Conservation (phyloP, 768 basidiomycete species). For the Floccularia luteovirens region DNA sequence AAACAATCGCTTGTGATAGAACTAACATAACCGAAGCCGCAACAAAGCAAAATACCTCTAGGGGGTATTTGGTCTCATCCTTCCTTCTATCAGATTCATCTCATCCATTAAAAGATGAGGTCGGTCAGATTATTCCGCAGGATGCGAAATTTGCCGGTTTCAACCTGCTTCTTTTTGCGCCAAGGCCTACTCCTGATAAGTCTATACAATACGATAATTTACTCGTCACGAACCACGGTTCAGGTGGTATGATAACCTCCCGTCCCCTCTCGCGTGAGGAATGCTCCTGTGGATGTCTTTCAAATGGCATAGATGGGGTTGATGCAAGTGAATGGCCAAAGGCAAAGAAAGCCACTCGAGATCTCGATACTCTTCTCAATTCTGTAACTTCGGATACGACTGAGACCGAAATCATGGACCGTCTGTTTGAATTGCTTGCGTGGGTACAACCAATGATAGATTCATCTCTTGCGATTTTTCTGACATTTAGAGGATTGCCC, state of each 20-base stretch:
- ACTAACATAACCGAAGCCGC: slow-evolving; percentile 81
- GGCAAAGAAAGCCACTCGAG: slow-evolving; percentile 47
- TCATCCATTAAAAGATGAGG: slow-evolving; percentile 39
- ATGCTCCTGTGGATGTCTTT: slow-evolving; percentile 49
- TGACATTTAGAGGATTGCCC: slow-evolving; percentile 19
- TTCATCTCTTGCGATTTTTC: slow-evolving; percentile 11
- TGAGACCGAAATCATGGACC: slow-evolving; percentile 48
- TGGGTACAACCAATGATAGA: slow-evolving; percentile 31
- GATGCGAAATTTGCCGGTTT: slow-evolving; percentile 68
- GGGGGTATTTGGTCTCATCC: slow-evolving; percentile 60
- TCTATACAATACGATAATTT: slow-evolving; percentile 41
- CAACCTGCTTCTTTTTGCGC: slow-evolving; percentile 65
- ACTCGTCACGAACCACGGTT: slow-evolving; percentile 66
- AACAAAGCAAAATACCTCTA: slow-evolving; percentile 42
- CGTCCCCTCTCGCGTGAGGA: slow-evolving; percentile 47
- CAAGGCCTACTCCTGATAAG: slow-evolving; percentile 20
- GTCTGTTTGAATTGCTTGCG: slow-evolving; percentile 63
- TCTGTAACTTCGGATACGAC: slow-evolving; percentile 23
- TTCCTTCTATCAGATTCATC: slow-evolving; percentile 53
- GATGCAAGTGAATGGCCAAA: slow-evolving; percentile 69
- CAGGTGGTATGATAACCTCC: slow-evolving; percentile 47
- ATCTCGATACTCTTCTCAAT: slow-evolving; percentile 36
- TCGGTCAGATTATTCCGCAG: slow-evolving; percentile 34
- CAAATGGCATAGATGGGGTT: slow-evolving; percentile 68
- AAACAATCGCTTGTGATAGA: slow-evolving; percentile 29